phyloP scores from a whole-genome alignment of 2,329 filamentous ascomycete genomes.

The Fusarium sulawesiense region DNA sequence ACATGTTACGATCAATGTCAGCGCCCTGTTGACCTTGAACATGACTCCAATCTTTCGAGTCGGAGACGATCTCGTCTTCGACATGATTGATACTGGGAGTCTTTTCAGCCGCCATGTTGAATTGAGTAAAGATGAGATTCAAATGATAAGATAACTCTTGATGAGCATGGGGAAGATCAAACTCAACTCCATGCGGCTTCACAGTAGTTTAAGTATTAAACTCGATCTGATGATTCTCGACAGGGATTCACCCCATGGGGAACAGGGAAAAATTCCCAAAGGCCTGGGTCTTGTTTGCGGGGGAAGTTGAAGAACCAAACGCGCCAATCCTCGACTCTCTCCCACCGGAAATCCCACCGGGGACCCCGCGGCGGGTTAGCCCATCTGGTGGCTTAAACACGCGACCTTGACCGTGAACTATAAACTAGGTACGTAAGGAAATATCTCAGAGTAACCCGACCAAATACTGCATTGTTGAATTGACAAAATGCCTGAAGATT shows the following conservation, averaged over 20 bases:
- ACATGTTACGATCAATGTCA: slow-evolving; percentile 29
- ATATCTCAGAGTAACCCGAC: background rate
- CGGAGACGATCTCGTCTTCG: background rate
- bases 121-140: background rate
- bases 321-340: background rate
- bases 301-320: background rate
- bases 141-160: background rate
- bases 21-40: slow-evolving; percentile 27
- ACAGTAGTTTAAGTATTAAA: background rate
- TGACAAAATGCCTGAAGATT: slow-evolving; percentile 14
- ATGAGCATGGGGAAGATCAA: background rate
- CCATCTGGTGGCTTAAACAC: background rate
- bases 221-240: background rate
- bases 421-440: background rate
- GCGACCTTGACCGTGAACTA: background rate
- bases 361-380: background rate
- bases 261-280: background rate
- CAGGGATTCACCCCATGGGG: slow-evolving; percentile 13
- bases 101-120: background rate
- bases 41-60: slow-evolving; percentile 30
- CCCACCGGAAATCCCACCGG: slow-evolving; percentile 11
- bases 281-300: background rate
- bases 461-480: background rate
- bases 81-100: background rate
- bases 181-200: background rate